phyloP scores from a whole-genome alignment of 192 early-diverging fungal genomes.

The Rhizoclosmatium sp. region DNA sequence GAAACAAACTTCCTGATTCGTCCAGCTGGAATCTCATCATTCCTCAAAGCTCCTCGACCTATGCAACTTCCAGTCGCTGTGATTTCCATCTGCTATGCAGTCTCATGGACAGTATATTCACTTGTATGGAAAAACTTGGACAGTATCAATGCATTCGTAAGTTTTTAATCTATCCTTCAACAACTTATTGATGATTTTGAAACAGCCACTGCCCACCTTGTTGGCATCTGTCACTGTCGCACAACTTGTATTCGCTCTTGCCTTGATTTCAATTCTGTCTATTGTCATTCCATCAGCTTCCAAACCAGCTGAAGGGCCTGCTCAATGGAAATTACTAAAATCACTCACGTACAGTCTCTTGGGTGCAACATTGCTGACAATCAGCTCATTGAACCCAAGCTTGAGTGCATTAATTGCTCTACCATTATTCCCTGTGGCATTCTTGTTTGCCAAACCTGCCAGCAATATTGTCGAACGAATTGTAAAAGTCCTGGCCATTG shows the following conservation, averaged over 20 bases:
- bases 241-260: conserved; percentile 19
- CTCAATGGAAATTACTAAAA: conserved; percentile 56
- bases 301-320: conserved; percentile 16
- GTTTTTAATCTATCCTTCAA: neutral
- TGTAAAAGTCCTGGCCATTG: conserved; percentile 34
- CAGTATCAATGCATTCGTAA: neutral
- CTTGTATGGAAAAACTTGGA: neutral
- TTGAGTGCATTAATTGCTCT: conserved; percentile 50
- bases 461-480: conserved; percentile 1
- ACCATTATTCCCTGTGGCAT: conserved; percentile 41
- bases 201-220: neutral
- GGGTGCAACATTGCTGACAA: conserved; percentile 42
- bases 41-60: conserved; percentile 17
- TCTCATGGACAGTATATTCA: conserved; percentile 20
- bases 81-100: conserved; percentile 8
- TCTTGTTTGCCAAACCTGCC: conserved; percentile 39
- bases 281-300: conserved; percentile 44
- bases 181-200: neutral
- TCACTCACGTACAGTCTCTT: conserved; percentile 39
- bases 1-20: conserved; percentile 39
- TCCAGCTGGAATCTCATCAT: conserved; percentile 24
- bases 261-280: conserved; percentile 41
- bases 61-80: conserved; percentile 23
- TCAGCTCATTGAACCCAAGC: conserved; percentile 53
- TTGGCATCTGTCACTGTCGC: neutral